These are phyloP conservation scores for Pleurotus salmoneostramineus DNA, from an alignment of 768 basidiomycete species.

Conservation along the genomic window DNA sequence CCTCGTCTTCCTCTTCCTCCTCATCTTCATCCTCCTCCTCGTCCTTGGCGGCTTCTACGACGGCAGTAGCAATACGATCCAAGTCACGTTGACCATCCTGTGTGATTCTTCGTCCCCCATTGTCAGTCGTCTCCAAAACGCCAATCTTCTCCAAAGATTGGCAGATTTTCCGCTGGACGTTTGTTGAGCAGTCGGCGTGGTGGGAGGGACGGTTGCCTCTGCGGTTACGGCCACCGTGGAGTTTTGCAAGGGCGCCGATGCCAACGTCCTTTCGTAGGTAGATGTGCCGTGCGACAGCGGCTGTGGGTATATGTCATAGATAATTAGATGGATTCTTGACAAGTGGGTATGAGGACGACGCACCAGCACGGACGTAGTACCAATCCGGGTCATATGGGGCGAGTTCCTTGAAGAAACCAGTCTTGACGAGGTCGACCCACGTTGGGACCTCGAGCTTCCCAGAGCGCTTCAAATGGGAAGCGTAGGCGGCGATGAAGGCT, in stretches of 20 bases:
- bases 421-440: conserved; percentile 99
- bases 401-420: conserved; percentile 95
- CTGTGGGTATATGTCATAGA: conserved; percentile 31
- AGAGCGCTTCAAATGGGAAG: conserved; percentile 95
- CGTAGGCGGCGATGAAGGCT: conserved; percentile 89
- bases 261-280: conserved; percentile 98
- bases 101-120: conserved; percentile 93
- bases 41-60: conserved; percentile 74
- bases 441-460: conserved; percentile 99
- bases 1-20: conserved; percentile 63
- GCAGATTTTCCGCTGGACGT: conserved; percentile 92
- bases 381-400: conserved; percentile 99
- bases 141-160: conserved; percentile 99
- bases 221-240: conserved; percentile 94
- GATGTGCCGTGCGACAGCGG: conserved; percentile 97
- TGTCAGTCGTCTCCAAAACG: conserved; percentile 89
- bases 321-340: too few species aligned
- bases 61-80: conserved; percentile 90
- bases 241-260: conserved; percentile 89
- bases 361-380: conserved; percentile 98
- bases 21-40: conserved; percentile 75
- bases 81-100: conserved; percentile 97
- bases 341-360: too few species aligned
- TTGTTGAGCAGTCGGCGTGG: conserved; percentile 81
- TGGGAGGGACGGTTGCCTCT: conserved; percentile 97